Conservation (phyloP, 257 asterid genomes). For the Fraxinus cuspidata region DNA sequence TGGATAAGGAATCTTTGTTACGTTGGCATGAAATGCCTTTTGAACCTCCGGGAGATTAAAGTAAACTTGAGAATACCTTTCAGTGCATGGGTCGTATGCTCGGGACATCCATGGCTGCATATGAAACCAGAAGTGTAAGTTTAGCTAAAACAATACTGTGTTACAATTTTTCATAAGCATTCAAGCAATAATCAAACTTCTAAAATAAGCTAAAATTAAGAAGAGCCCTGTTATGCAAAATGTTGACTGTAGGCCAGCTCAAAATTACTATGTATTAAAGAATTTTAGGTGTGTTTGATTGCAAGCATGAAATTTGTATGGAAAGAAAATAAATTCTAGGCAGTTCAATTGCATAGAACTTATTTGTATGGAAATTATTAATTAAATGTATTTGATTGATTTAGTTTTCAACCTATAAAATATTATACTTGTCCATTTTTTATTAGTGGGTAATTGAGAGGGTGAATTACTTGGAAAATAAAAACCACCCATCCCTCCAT, state of each 20-base stretch:
- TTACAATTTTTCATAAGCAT: neutral
- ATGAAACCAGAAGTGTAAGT: constrained; percentile 24
- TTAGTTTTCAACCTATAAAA: too few relatives aligned
- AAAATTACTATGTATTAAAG: neutral
- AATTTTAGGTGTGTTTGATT: neutral
- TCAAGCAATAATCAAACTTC: neutral
- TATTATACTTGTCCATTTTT: too few relatives aligned
- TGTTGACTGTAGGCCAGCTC: neutral
- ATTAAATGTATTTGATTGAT: too few relatives aligned
- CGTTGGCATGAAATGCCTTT: constrained; percentile 82
- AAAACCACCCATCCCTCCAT: too few relatives aligned
- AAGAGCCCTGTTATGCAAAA: neutral
- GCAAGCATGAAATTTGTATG: too few relatives aligned
- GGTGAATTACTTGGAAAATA: too few relatives aligned
- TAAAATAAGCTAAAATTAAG: neutral
- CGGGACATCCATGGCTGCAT: constrained; percentile 90
- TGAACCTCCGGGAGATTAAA: constrained; percentile 91
- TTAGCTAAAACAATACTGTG: neutral
- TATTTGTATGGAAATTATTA: too few relatives aligned
- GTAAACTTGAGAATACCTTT: constrained; percentile 64
- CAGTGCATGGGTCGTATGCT: constrained; percentile 95
- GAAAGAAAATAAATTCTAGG: too few relatives aligned
- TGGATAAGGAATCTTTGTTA: constrained; percentile 60
- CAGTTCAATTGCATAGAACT: too few relatives aligned
- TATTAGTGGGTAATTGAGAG: too few relatives aligned